A percentile compares a stretch with the other conserved stretches of the same genome.
phyloP scores from a whole-genome alignment of 225 moss, liverwort and hornwort genomes.

The Rhytidiadelphus loreus region DNA sequence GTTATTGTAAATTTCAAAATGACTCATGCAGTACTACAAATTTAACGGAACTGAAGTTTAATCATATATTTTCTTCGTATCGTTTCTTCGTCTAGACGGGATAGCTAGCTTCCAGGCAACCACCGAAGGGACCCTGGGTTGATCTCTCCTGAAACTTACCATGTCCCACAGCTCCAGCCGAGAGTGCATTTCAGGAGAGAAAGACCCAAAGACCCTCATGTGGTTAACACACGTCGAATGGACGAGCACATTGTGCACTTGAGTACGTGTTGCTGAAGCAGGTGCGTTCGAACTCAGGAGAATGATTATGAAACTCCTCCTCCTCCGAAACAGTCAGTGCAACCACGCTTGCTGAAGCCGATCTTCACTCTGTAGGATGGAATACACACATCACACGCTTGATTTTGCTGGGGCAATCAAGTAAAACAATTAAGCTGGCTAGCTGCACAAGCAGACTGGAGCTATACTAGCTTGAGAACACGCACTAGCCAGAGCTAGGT shows the following conservation, averaged over 20 bases:
- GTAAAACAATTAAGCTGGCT: not conserved
- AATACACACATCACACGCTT: not conserved
- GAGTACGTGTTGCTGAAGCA: not conserved
- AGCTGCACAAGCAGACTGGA: not conserved
- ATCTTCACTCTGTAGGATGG: not conserved
- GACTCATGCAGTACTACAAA: too few relatives aligned
- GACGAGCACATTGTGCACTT: not conserved
- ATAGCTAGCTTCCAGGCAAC: not conserved
- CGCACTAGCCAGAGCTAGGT: not conserved
- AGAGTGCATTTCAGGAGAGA: constrained; percentile 1
- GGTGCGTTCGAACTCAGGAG: not conserved
- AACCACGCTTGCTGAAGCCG: not conserved
- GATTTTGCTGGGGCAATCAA: not conserved
- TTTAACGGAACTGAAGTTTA: too few relatives aligned
- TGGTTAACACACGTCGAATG: not conserved
- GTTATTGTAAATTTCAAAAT: too few relatives aligned
- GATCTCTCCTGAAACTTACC: not conserved
- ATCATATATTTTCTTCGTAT: not conserved
- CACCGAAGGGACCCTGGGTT: constrained; percentile 11
- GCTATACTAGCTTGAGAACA: not conserved
- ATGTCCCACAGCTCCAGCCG: not conserved
- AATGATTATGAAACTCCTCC: not conserved
- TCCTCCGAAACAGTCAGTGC: not conserved
- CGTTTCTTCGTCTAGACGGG: not conserved
- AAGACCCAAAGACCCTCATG: constrained; percentile 16